These are phyloP conservation scores for Paramecium sexaurelia DNA, from an alignment of 73 alveolate species.

Conservation along the genomic window DNA sequence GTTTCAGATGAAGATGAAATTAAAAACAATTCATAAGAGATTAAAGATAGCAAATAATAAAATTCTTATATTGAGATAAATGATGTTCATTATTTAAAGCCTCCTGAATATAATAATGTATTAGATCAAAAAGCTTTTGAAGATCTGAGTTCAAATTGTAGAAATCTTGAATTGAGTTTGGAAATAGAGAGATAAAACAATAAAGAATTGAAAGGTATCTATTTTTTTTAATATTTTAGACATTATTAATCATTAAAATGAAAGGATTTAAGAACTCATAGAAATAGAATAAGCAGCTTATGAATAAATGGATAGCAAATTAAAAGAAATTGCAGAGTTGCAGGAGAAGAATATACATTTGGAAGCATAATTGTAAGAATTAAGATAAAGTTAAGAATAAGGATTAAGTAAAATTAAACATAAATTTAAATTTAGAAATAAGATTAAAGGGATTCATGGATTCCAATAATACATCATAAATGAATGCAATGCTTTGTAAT, in stretches of 20 bases:
- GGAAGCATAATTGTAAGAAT: neutral
- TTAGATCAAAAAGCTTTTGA: neutral
- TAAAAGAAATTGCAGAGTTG: neutral
- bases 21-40: neutral
- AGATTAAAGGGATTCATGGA: neutral
- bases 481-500: neutral
- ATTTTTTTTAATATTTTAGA: neutral
- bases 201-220: neutral
- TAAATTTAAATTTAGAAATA: neutral
- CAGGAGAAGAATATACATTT: neutral
- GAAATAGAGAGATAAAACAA: neutral
- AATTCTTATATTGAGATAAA: neutral
- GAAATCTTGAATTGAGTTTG: neutral
- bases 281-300: neutral
- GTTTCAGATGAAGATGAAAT: conserved; percentile 2
- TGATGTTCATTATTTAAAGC: neutral
- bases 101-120: neutral
- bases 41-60: neutral
- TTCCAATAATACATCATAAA: neutral
- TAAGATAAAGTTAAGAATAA: neutral
- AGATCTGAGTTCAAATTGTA: neutral
- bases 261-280: neutral
- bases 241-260: neutral
- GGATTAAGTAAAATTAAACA: neutral
- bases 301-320: neutral